Percentiles rank a stretch among this genome's conserved stretches.
These are phyloP conservation scores for Sugiyamaella pinicola DNA, from an alignment of 1,139 yeast species.

Conservation along the genomic window DNA sequence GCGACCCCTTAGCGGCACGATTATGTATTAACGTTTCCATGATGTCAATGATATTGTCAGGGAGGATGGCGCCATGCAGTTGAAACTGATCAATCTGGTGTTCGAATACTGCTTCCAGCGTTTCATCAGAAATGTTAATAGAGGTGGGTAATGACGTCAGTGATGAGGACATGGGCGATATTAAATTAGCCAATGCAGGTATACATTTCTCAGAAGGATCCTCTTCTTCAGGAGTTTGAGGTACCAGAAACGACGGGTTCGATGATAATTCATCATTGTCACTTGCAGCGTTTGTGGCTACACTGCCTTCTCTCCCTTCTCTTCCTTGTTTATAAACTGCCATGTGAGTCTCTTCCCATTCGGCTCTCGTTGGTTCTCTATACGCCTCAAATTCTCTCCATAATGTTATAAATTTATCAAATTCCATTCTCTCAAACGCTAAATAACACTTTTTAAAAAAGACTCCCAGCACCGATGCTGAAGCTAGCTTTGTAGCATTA, in stretches of 20 bases:
- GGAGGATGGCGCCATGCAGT: slow-evolving; percentile 45
- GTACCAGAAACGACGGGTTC: slow-evolving; percentile 10
- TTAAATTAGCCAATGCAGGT: not conserved
- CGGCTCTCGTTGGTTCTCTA: slow-evolving; percentile 41
- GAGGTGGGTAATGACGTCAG: not conserved
- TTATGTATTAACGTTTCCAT: slow-evolving; percentile 50
- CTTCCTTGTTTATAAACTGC: not conserved
- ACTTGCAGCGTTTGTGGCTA: not conserved
- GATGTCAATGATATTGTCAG: slow-evolving; percentile 49
- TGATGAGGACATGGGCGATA: not conserved
- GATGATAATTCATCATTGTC: slow-evolving; percentile 12
- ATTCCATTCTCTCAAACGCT: slow-evolving; percentile 56
- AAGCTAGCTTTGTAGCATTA: slow-evolving; percentile 2
- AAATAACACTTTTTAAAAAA: slow-evolving; percentile 50
- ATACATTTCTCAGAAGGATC: slow-evolving; percentile 9
- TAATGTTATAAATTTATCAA: slow-evolving; percentile 57
- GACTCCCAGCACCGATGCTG: slow-evolving; percentile 44
- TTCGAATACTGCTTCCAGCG: slow-evolving; percentile 55
- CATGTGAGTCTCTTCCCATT: slow-evolving; percentile 10
- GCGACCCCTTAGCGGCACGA: slow-evolving; percentile 43
- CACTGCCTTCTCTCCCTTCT: not conserved
- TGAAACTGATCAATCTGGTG: slow-evolving; percentile 61
- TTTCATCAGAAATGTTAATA: slow-evolving; percentile 51
- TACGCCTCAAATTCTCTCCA: slow-evolving; percentile 59
- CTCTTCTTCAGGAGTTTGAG: slow-evolving; percentile 5